Evolutionary conservation across 2,329 filamentous ascomycete genomes (phyloP), one percentile per base, ranked within the genome.

Genomic region (Dactylellina haptotyla): DNA sequence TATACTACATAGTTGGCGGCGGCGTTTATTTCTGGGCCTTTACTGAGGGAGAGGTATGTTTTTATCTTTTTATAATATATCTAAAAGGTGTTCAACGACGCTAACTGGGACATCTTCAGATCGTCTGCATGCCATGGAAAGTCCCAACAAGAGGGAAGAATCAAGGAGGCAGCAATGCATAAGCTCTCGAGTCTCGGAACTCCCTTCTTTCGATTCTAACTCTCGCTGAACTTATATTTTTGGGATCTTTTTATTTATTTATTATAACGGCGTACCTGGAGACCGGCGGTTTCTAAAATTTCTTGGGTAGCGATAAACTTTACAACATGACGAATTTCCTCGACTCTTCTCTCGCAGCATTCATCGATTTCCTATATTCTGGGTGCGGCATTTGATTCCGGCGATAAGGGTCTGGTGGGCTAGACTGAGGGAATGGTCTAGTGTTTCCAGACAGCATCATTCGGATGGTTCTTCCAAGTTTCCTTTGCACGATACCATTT

Each of bases 11-110:
- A 25, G 87, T 97, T 75, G 94, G 90, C 18, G 89, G 96, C 83
- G 85, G 84, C 5, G 89, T 95, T 12, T 99, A 98, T 82, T 97
- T 98, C 79, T 97, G 93, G 93, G 95, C 92, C 0, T 98, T 96
- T 79, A 95, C 90, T 79, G 94, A 99, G 82, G 95, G 95, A 82
- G 95, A 99, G 89, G 93, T 97, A 82, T 80, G 90, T 84, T 76
- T 20, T 25, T 25, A n/a, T 46, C 18, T 32, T 50, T 6, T 30
- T 51, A 34, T 6, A 34, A 6, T 34, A 34, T 34, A 6, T 14
- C 6, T 6, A 34, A 34, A 34, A 6, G 6, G 14, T 34, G 14
- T 6, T 34, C 6, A 6, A 34, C 6, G 32, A 34, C 32, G 14
- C 14, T 6, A 34, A 14, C 32, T 34, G 61, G 43, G 18, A n/a